phyloP scores from a whole-genome alignment of 495 filamentous ascomycete species.

The Neurospora tetrasperma region DNA sequence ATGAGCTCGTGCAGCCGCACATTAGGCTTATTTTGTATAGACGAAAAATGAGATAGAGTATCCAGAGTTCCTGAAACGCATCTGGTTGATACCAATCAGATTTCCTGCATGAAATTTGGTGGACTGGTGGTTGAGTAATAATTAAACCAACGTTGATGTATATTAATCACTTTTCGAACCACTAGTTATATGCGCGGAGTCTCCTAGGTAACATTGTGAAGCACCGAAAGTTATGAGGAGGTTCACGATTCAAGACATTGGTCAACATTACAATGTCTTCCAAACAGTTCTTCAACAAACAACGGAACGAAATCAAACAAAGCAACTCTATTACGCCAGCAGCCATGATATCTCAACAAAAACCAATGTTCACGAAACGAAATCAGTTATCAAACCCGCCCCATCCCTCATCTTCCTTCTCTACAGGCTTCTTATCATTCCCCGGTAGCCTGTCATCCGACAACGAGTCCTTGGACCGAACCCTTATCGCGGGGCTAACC shows the following conservation, averaged over 20 bases:
- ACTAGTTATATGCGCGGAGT: too few species aligned
- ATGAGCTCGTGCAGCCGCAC: too few species aligned
- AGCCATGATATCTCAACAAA: neutral
- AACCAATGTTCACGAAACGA: neutral
- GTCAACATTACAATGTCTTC: neutral
- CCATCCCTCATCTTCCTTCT: slow-evolving; percentile 45
- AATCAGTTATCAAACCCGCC: slow-evolving; percentile 58
- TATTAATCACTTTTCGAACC: too few species aligned
- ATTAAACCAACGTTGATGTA: too few species aligned
- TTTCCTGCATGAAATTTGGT: too few species aligned
- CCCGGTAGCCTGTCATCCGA: slow-evolving; percentile 61
- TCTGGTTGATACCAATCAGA: too few species aligned
- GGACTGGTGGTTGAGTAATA: too few species aligned
- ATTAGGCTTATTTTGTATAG: too few species aligned
- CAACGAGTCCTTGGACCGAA: slow-evolving; percentile 59
- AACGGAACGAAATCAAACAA: neutral
- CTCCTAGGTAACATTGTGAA: too few species aligned
- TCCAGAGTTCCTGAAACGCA: too few species aligned
- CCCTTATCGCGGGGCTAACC: slow-evolving; percentile 62
- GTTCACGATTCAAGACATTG: neutral
- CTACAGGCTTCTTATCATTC: slow-evolving; percentile 29
- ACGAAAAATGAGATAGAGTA: too few species aligned
- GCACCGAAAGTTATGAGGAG: neutral
- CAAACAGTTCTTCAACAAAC: neutral
- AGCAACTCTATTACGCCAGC: neutral